Base-by-base conservation (phyloP, 805 yeast species). In the Kluyveromyces starmeri region DNA sequence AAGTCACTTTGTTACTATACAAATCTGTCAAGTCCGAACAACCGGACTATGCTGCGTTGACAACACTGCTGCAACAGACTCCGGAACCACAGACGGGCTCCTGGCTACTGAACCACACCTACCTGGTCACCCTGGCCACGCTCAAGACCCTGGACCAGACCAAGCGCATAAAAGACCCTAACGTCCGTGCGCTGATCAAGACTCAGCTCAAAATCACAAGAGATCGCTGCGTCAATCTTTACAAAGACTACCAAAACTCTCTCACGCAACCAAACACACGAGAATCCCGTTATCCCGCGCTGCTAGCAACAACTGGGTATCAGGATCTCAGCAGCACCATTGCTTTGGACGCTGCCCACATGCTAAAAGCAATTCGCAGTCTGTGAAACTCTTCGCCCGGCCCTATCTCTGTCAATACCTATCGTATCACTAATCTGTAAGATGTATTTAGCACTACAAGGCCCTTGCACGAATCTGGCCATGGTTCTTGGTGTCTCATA, bases 141-240 rank as follows among this genome's bases (percentile, higher is more conserved):
- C 40, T 53, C 23, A 55, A 55, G 34, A 53, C 58, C 1, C 33
- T 55, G 18, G 57, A 48, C 28, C 44, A 38, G 10, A 34, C 48
- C 34, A 51, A 53, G 28, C 45, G 52, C 30, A 43, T 55, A 11
- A 46, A 47, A 25, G 51, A 51, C 28, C 37, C 33, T 20, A 28
- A 40, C 5, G 25, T 36, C 8, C 51, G 46, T 25, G 20, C 31
- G 9, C 12, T 25, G n/a, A 44, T 54, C 2, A 53, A 50, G 31
- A 7, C 22, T 8, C 34, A 39, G 17, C 34, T 52, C 11, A 40
- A 31, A 10, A 31, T 32, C 6, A 26, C 50, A 20, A 47, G 59
- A 28, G 50, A 42, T 4, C 14, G 25, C 7, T 51, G 56, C 34
- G 56, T 50, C 30, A 42, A 39, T 11, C 7, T 41, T 5, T 48